Percentiles rank a stretch among this genome's conserved stretches.
Conservation (phyloP, 495 filamentous ascomycete species). For the Hyaloscypha variabilis region DNA sequence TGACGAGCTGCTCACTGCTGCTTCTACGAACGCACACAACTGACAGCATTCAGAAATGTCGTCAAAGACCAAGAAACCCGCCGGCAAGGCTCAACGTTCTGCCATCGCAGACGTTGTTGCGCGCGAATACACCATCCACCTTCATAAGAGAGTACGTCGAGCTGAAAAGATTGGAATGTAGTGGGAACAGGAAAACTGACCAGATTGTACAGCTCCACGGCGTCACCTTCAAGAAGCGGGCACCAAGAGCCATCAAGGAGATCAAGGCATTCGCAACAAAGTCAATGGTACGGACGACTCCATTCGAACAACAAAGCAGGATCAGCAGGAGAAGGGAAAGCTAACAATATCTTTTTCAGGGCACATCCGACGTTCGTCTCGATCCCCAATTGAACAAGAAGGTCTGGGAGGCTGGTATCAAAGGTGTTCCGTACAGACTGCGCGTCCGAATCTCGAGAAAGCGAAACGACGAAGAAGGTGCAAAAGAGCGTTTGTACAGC, state of each 20-base stretch:
- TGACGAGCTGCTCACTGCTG: background rate
- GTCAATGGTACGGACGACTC: conserved; percentile 80
- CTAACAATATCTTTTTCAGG: conserved; percentile 52
- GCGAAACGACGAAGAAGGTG: conserved; percentile 99
- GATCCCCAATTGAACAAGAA: conserved; percentile 99
- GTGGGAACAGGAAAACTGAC: conserved; percentile 22
- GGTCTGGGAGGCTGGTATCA: conserved; percentile 99
- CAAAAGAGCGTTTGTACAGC: conserved; percentile 97
- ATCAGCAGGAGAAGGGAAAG: background rate
- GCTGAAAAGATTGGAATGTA: conserved; percentile 35
- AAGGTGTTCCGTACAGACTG: conserved; percentile 95
- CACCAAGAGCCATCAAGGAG: conserved; percentile 98
- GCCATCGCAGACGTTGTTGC: conserved; percentile 98
- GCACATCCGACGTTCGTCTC: conserved; percentile 95
- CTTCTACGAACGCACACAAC: background rate
- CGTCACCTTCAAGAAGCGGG: conserved; percentile 99
- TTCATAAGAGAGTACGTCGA: conserved; percentile 97
- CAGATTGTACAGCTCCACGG: conserved; percentile 63
- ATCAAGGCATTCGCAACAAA: conserved; percentile 88
- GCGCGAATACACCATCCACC: conserved; percentile 99
- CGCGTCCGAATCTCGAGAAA: conserved; percentile 97
- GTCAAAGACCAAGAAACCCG: conserved; percentile 63
- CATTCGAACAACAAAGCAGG: background rate
- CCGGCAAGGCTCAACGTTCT: conserved; percentile 79
- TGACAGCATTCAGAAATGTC: conserved; percentile 66